Percentiles rank a stretch among this genome's conserved stretches.
Conservation (phyloP, 768 basidiomycete genomes). For the Lactarius deliciosus region DNA sequence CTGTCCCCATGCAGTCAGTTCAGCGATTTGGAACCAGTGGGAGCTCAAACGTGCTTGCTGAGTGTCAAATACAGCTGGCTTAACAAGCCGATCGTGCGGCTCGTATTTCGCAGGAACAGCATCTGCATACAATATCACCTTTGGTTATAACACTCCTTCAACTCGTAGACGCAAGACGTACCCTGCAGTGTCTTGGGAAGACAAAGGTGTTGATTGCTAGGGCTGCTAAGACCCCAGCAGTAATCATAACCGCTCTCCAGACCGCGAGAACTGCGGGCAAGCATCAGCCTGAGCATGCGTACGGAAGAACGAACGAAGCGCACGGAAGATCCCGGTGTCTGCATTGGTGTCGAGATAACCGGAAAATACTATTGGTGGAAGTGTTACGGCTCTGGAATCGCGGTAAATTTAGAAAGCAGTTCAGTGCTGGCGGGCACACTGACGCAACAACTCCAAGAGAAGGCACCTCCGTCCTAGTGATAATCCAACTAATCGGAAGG, state of each 20-base stretch:
- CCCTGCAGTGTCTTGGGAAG: constrained; percentile 49
- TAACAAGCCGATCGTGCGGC: constrained; percentile 41
- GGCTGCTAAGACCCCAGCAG: constrained; percentile 46
- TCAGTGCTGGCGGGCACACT: constrained; percentile 23
- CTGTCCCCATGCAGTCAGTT: constrained; percentile 7
- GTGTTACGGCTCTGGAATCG: constrained; percentile 40
- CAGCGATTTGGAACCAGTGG: not conserved
- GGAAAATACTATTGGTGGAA: constrained; percentile 44
- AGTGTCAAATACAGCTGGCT: constrained; percentile 47
- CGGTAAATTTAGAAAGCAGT: constrained; percentile 1
- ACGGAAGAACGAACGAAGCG: not conserved
- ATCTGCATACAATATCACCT: constrained; percentile 33
- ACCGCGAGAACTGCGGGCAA: constrained; percentile 40
- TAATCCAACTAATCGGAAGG: constrained; percentile 47
- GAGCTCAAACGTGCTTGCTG: constrained; percentile 38
- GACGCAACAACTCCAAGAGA: constrained; percentile 48
- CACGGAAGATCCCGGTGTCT: constrained; percentile 16
- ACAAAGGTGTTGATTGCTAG: constrained; percentile 45
- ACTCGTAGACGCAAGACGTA: constrained; percentile 27
- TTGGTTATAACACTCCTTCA: not conserved
- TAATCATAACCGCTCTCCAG: constrained; percentile 44
- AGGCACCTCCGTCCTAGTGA: constrained; percentile 40
- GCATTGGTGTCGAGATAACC: constrained; percentile 32
- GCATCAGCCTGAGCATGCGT: not conserved
- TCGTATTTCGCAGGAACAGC: constrained; percentile 43